A percentile compares a stretch with the other conserved stretches of the same genome.
These are phyloP conservation scores for Leishmania mexicana DNA, from an alignment of 208 protist species.

Conservation along the genomic window DNA sequence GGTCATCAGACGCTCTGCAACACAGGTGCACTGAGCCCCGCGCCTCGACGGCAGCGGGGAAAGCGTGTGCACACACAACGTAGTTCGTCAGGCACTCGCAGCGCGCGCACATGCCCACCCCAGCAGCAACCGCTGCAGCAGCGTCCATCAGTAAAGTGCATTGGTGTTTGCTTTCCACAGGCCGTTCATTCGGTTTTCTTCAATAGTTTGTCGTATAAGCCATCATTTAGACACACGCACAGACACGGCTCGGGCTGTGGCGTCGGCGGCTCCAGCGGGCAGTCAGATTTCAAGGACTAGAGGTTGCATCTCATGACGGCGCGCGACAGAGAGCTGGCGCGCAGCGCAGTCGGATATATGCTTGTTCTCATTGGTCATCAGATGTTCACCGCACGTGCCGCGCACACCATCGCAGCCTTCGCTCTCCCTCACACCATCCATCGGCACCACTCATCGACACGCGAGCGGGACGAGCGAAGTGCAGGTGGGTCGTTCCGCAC, in stretches of 20 bases:
- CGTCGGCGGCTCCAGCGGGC: background rate
- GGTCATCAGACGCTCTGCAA: constrained; percentile 38
- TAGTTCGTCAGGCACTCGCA: background rate
- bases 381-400: background rate
- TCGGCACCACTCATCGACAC: constrained; percentile 31
- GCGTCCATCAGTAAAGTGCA: constrained; percentile 22
- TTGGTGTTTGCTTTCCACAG: constrained; percentile 16
- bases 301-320: constrained; percentile 37
- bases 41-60: background rate
- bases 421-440: constrained; percentile 38
- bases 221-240: background rate
- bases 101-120: too few species aligned
- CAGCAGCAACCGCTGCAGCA: background rate
- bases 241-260: background rate
- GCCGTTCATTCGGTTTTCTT: constrained; percentile 29
- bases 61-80: background rate
- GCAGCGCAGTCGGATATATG: constrained; percentile 49
- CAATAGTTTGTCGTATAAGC: constrained; percentile 15
- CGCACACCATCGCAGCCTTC: background rate
- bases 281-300: constrained; percentile 67
- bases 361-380: constrained; percentile 70
- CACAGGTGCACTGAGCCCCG: background rate
- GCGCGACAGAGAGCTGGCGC: constrained; percentile 14
- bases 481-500: constrained; percentile 30
- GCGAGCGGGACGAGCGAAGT: constrained; percentile 56